phyloP scores from a whole-genome alignment of 176 grass and related monocot genomes.

The Guadua angustifolia region DNA sequence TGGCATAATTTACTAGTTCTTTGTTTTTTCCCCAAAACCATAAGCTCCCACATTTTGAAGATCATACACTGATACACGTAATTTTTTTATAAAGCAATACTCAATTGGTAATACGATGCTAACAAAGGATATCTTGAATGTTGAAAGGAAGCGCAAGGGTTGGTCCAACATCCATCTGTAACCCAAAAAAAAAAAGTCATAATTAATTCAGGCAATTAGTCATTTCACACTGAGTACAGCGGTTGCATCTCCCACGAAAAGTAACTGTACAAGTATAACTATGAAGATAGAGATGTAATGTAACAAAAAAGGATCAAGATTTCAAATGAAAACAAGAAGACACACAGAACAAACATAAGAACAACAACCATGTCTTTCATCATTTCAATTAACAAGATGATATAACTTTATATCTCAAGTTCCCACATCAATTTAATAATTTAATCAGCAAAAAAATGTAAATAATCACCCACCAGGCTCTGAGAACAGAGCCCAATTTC shows the following conservation, averaged over 20 bases:
- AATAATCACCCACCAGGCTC: neutral
- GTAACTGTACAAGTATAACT: neutral
- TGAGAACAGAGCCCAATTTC: neutral
- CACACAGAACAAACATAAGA: neutral
- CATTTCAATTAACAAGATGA: neutral
- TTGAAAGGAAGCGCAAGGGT: conserved; percentile 80
- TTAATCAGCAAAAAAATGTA: neutral
- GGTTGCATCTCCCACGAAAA: neutral
- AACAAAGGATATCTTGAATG: conserved; percentile 87
- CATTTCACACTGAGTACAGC: conserved; percentile 29
- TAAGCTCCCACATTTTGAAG: neutral
- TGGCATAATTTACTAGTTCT: neutral
- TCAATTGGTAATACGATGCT: neutral
- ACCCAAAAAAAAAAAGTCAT: conserved; percentile 41
- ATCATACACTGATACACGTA: neutral
- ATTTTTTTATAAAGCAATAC: neutral
- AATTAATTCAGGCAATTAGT: conserved; percentile 19
- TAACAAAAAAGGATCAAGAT: neutral
- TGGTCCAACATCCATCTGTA: conserved; percentile 81
- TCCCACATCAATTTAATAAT: neutral
- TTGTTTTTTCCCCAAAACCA: neutral
- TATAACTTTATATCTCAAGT: neutral
- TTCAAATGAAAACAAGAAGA: neutral
- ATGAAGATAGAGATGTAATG: neutral
- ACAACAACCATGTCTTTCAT: neutral